Conservation (phyloP, 192 early-diverging fungal genomes). For the Rhizophagus prolifer region DNA sequence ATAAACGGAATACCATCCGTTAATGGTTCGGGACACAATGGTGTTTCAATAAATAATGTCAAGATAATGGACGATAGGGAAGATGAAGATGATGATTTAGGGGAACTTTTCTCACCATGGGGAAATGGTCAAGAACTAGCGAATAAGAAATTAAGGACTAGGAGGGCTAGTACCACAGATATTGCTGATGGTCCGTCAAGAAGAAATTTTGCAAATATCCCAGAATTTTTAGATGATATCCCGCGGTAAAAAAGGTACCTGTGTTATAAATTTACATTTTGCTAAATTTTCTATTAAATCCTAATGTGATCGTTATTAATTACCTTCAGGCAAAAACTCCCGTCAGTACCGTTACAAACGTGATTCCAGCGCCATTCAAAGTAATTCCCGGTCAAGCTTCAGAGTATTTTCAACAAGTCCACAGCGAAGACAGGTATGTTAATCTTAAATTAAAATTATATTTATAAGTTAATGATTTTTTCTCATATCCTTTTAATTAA, state of each 20-base stretch:
- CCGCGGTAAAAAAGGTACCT: conserved; percentile 7
- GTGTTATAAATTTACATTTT: too few relatives aligned
- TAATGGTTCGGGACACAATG: conserved; percentile 13
- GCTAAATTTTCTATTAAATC: too few relatives aligned
- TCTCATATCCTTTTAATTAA: not conserved
- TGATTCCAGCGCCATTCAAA: conserved; percentile 23
- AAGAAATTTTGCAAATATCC: not conserved
- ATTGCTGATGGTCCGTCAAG: not conserved
- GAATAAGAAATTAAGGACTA: conserved; percentile 10
- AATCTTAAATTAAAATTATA: not conserved
- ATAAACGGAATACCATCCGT: not conserved
- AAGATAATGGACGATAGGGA: not conserved
- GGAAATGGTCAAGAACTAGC: not conserved
- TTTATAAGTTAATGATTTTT: not conserved
- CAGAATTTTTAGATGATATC: conserved; percentile 2
- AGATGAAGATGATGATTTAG: conserved; percentile 15
- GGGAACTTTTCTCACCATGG: conserved; percentile 14
- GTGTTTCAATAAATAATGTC: not conserved
- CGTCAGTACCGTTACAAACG: not conserved
- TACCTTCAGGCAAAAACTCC: conserved; percentile 14
- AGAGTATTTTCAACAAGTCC: conserved; percentile 25
- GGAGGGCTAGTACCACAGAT: conserved; percentile 31
- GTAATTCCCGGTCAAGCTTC: conserved; percentile 30
- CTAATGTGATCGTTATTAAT: not conserved
- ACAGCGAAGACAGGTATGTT: conserved; percentile 6